Conservation (phyloP, 805 yeast species). For the Yamadazyma tumulicola region DNA sequence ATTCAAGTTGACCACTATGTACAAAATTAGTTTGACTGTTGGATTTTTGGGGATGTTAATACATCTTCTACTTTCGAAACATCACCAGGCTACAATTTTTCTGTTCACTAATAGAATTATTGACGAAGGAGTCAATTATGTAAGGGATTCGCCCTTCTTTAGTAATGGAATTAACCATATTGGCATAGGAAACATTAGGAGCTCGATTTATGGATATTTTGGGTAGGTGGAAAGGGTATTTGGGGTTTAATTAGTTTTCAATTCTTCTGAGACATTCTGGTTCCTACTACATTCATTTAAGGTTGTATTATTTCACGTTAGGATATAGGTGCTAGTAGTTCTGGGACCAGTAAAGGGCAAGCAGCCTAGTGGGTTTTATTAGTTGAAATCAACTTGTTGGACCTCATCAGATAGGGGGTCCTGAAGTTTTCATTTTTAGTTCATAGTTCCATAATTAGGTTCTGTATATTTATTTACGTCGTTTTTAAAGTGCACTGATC, state of each 20-base stretch:
- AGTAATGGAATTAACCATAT: slow-evolving; percentile 21
- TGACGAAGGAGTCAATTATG: slow-evolving; percentile 5
- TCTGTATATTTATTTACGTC: no score
- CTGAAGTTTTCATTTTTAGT: no score
- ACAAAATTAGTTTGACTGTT: slow-evolving; percentile 33
- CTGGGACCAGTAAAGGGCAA: no score
- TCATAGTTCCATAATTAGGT: no score
- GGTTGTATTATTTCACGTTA: no score
- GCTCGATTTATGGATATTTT: slow-evolving; percentile 22
- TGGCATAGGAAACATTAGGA: slow-evolving; percentile 33
- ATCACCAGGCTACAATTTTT: slow-evolving; percentile 18
- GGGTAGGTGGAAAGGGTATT: neutral
- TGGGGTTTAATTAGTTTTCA: neutral
- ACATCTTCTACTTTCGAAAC: slow-evolving; percentile 29
- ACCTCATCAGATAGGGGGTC: no score
- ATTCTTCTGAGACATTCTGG: neutral
- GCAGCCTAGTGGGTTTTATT: no score
- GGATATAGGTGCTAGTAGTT: no score
- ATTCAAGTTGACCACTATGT: slow-evolving; percentile 17
- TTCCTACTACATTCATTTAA: no score
- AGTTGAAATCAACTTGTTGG: no score
- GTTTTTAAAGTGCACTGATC: no score
- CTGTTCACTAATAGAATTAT: slow-evolving; percentile 3
- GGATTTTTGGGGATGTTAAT: slow-evolving; percentile 38
- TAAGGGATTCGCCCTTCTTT: slow-evolving; percentile 2